Evolutionary conservation across 352 stramenopile genomes (phyloP), one percentile per base, ranked within the genome.

Genomic region (Elongisporangium undulatum): DNA sequence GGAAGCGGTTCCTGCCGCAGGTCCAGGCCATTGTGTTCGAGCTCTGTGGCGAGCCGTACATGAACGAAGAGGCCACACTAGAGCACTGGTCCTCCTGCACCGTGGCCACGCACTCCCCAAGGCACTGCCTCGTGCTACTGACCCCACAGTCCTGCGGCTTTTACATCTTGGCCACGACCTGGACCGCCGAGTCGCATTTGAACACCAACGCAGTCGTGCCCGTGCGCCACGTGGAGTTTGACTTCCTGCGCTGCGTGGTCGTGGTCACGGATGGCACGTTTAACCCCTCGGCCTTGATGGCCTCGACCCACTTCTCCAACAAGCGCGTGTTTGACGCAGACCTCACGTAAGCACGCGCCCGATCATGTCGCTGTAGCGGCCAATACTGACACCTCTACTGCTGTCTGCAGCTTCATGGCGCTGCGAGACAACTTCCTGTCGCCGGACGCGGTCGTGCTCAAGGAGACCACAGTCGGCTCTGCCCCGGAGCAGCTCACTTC

Each of bases 161-260:
- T 61, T 85, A 77, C 50, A 59, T 89, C 48, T 58, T 89, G n/a
- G 54, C 62, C 41, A 75, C 66, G 4, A 23, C 53, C 4, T 39
- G 29, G 15, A 67, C 56, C 20, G 51, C 24, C 34, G 53, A 20
- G 10, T 17, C 45, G 9, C 29, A 64, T n/a, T 51, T 49, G 10
- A 60, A 20, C 19, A 59, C 49, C 13, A 51, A 48, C 9, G 48
- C 34, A 16, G 53, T 66, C 4, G 62, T 78, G 10, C 64, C 74
- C 15, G 57, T 89, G 54, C 81, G 78, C 16, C 66, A 83, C 55
- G 71, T 90, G 3, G 78, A 90, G 52, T 87, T 90, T 50, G 81
- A 90, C 52, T 78, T 86, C 49, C 56, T 62, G 24, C 74, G 74
- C 53, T 73, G 73, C 45, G 58, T 63, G 6, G 67, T 90, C 17